A percentile compares a stretch with the other conserved stretches of the same genome.
Evolutionary conservation across 139 green algal genomes (phyloP).

Genomic region (Nannochloris sp.): DNA sequence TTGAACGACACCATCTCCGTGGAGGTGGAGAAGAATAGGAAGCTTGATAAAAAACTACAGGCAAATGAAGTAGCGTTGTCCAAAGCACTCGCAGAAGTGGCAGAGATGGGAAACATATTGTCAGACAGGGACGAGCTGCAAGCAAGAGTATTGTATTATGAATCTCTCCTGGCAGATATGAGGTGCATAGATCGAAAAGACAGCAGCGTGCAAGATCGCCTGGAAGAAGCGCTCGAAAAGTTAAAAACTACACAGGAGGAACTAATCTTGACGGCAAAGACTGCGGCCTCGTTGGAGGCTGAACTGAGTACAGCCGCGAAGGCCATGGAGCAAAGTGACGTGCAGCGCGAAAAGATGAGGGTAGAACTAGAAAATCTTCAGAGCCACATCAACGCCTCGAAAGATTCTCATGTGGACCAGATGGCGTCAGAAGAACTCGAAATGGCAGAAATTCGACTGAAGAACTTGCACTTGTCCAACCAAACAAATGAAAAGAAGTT

Average conservation of each 20-base stretch:
- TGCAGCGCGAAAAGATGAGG: constrained; percentile 10
- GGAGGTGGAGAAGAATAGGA: background rate
- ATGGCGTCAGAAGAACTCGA: background rate
- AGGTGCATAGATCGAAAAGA: background rate
- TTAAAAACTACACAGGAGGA: constrained; percentile 17
- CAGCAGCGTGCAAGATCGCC: constrained; percentile 3
- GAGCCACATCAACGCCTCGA: background rate
- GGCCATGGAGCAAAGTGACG: background rate
- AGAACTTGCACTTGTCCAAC: constrained; percentile 7
- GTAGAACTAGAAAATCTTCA: background rate
- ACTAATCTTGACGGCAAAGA: constrained; percentile 15
- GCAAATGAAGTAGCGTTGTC: background rate
- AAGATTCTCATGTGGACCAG: constrained; percentile 6
- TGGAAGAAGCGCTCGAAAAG: constrained; percentile 17
- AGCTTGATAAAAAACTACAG: background rate
- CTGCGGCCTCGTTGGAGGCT: constrained; percentile 17
- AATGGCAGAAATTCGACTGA: constrained; percentile 22
- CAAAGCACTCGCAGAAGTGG: constrained; percentile 7
- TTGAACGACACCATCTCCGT: background rate
- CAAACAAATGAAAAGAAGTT: constrained; percentile 3
- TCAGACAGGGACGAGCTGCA: constrained; percentile 16
- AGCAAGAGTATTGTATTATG: constrained; percentile 7
- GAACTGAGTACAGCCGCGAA: background rate
- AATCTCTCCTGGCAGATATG: constrained; percentile 14
- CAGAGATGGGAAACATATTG: constrained; percentile 11